Evolutionary conservation across 768 basidiomycete species (phyloP), one percentile per base, ranked within the genome.

Genomic region (Crassisporium funariophilum): DNA sequence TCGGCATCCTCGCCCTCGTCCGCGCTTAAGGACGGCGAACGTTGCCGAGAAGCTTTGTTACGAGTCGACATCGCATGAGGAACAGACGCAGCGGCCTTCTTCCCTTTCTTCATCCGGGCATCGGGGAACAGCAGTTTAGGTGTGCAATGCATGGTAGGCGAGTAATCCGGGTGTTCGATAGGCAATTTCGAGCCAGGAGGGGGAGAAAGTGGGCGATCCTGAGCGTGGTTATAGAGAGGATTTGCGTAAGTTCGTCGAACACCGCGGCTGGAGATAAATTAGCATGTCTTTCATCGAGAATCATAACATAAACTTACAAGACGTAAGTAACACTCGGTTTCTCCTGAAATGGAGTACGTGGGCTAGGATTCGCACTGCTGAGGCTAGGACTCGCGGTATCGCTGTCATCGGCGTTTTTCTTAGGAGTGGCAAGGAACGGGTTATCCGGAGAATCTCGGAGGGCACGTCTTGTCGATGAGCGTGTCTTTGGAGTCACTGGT

Each of bases 291-390:
- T 15, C 24, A 41, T 20, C 29, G 27, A 25, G 15, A 74, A 79
- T 55, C 55, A 82, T 79, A 38, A 35, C 22, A 16, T 9, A 27
- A 3, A 79, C 85, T 57, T 63, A 88, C 86, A 88, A 88, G 37
- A 89, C 87, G 57, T 84, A 85, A 20, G 80, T 81, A 41, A 88
- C 68, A 2, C 76, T 86, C 0, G 83, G 82, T 55, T 75, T 77
- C 60, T 88, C 86, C 24, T 74, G 66, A 35, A 63, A 66, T 11
- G 78, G 76, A 0, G 74, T 72, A 13, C 57, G 48, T n/a, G 69
- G 65, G 55, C 59, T 62, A 17, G 62, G 55, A 56, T 60, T 45
- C 21, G 46, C 41, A 44, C 53, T 54, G 45, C 49, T 54, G 12
- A 44, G 52, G 57, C 63, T 52, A 19, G 64, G 59, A 19, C 64